Evolutionary conservation across 2,329 filamentous ascomycete genomes (phyloP), one percentile per base, ranked within the genome.

Genomic region (Fusarium verrucosum): DNA sequence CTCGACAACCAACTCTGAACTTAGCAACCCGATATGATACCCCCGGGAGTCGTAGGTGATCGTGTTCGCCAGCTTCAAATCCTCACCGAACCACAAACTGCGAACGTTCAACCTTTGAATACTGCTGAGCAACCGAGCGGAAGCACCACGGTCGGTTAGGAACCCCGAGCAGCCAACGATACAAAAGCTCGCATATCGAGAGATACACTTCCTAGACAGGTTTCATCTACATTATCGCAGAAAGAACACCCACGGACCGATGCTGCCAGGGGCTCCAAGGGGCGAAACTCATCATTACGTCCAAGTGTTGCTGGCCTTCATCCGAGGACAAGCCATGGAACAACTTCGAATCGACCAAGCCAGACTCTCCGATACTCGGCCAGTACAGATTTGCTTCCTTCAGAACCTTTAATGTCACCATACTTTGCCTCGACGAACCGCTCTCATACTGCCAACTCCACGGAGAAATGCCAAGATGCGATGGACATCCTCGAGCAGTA

Each of bases 401-500:
- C 57, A 7, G 50, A 56, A 13, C 46, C 59, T 23, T 23, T 52
- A 5, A 40, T 49, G 28, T 41, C 28, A 8, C 47, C 50, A 22
- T 52, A 50, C 41, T 54, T 28, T 45, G 58, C 36, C 36, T 63
- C 45, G 30, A 58, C 33, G 58, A 58, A 46, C 14, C 68, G 59
- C 51, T 70, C 52, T 7, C 75, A 70, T 44, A 70, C 56, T 3
- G 76, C 72, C 3, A 78, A 76, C 8, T 75, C 77, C 4, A 73
- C 70, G 10, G 72, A 74, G 43, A 76, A 76, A 43, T 76, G 75
- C 7, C 74, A 77, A 43, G 81, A 80, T 54, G 82, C 81, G 9
- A 73, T 81, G 45, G 77, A 82, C 9, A 74, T 85, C 10, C 84
- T 84, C 58, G 76, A 79, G 33, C 75, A 80, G 37, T 79, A 82